These are phyloP conservation scores for Liriodendron chinense DNA, from an alignment of 164 flowering plant genomes.

Conservation along the genomic window DNA sequence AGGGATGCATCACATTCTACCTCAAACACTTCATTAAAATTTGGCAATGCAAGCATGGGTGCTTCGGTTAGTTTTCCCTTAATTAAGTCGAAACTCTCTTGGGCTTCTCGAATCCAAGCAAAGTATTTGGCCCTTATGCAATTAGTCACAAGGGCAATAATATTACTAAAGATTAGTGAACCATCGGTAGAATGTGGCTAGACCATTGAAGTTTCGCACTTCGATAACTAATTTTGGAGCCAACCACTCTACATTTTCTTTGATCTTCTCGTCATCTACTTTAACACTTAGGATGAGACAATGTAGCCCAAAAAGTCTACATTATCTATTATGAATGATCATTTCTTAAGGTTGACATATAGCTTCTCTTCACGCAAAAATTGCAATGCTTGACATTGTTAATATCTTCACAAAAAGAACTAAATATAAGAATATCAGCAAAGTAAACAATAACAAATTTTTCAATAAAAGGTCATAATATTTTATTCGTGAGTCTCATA, in stretches of 20 bases:
- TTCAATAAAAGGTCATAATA: too few relatives aligned
- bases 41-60: neutral
- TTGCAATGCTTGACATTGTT: neutral
- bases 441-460: neutral
- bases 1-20: neutral
- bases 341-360: slow-evolving; percentile 1
- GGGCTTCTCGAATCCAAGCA: neutral
- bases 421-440: neutral
- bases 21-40: neutral
- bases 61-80: neutral
- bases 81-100: neutral
- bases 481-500: neutral
- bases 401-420: neutral
- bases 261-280: neutral
- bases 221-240: neutral
- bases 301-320: neutral
- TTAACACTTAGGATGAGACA: neutral
- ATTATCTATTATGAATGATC: neutral
- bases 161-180: neutral
- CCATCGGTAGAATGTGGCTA: neutral
- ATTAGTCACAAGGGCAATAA: neutral
- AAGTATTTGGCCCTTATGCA: neutral
- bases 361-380: neutral
- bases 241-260: neutral
- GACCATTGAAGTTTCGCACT: slow-evolving; percentile 1